Evolutionary conservation across 78 protist species (phyloP).

Genomic region (Dictyostelium firmibasis): DNA sequence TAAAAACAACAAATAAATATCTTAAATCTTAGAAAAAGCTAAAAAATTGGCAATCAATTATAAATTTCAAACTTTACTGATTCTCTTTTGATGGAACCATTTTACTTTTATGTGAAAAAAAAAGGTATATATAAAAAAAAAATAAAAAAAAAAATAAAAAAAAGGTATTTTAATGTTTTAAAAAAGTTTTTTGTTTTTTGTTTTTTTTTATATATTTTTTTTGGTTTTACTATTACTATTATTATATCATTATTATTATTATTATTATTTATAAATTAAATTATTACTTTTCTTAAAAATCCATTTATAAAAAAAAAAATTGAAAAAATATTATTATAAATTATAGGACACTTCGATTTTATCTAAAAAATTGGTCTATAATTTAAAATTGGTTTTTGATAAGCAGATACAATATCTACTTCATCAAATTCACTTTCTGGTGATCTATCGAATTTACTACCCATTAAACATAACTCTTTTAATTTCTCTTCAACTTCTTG

Average conservation of each 20-base stretch:
- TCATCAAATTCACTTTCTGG: slow-evolving; percentile 70
- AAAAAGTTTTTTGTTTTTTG: not conserved
- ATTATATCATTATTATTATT: not conserved
- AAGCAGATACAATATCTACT: slow-evolving; percentile 51
- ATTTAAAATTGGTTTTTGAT: slow-evolving; percentile 27
- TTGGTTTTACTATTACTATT: not conserved
- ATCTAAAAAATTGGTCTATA: slow-evolving; percentile 56
- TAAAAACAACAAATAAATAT: too few species aligned
- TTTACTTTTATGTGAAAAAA: not conserved
- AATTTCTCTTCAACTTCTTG: slow-evolving; percentile 77
- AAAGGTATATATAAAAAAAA: too few species aligned
- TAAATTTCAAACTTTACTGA: too few species aligned
- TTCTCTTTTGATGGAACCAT: too few species aligned
- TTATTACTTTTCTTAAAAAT: not conserved
- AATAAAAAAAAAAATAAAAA: not conserved
- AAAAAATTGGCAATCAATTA: too few species aligned
- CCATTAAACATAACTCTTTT: slow-evolving; percentile 69
- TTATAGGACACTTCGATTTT: not conserved
- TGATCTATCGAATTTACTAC: slow-evolving; percentile 52
- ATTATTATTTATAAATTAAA: not conserved
- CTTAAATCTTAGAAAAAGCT: too few species aligned
- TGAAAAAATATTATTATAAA: not conserved
- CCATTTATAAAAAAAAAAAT: not conserved
- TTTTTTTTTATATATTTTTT: not conserved
- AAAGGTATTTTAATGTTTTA: not conserved